A percentile compares a stretch with the other conserved stretches of the same genome.
These are phyloP conservation scores for Rhodofomes roseus DNA, from an alignment of 1,284 basidiomycete species.

Conservation along the genomic window DNA sequence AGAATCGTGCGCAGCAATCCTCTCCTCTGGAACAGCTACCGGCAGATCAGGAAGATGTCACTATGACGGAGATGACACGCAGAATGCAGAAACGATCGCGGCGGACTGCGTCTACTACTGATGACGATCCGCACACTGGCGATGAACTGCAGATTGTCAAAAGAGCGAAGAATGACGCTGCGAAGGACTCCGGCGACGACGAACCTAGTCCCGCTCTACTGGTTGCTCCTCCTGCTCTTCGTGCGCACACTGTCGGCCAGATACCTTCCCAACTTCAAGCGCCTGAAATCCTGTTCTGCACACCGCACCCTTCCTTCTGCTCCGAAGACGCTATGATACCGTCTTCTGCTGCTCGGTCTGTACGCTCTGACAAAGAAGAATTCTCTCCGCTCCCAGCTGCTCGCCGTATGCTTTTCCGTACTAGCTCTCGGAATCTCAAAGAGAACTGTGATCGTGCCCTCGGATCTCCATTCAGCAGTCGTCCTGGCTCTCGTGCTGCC, in stretches of 20 bases:
- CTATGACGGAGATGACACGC: conserved; percentile 40
- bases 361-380: conserved; percentile 21
- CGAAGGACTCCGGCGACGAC: background rate
- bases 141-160: conserved; percentile 21
- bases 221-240: background rate
- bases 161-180: conserved; percentile 2
- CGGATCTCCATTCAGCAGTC: conserved; percentile 38
- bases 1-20: conserved; percentile 19
- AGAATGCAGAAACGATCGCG: conserved; percentile 49
- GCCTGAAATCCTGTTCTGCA: conserved; percentile 9
- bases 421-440: conserved; percentile 42
- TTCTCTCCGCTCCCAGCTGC: conserved; percentile 41
- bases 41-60: conserved; percentile 32
- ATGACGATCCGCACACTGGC: conserved; percentile 5
- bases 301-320: conserved; percentile 16
- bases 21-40: conserved; percentile 37
- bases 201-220: background rate
- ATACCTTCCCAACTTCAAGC: conserved; percentile 10
- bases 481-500: conserved; percentile 37
- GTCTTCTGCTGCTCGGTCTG: conserved; percentile 10
- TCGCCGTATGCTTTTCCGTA: conserved; percentile 41
- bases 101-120: conserved; percentile 18
- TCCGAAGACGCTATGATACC: conserved; percentile 16
- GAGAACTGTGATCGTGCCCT: conserved; percentile 38
- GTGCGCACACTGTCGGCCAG: background rate